Evolutionary conservation across 1,284 basidiomycete genomes (phyloP), one percentile per base, ranked within the genome.

Genomic region (Exobasidium rhododendri): DNA sequence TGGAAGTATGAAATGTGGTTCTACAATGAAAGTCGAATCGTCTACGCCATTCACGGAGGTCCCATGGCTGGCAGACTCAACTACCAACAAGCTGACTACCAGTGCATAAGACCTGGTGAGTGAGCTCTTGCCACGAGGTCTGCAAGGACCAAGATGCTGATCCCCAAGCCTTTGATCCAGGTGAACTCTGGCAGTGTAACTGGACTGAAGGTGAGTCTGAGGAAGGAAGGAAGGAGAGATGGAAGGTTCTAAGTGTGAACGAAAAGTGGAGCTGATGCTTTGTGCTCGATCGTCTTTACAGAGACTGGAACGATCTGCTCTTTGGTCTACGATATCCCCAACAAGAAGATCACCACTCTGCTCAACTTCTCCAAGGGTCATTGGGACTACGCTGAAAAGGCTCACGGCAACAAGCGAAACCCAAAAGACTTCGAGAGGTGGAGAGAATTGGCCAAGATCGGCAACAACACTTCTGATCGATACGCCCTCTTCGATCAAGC

Each of bases 261-360:
- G n/a, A n/a, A n/a, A n/a, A n/a, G n/a, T n/a, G n/a, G n/a, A n/a
- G n/a, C n/a, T n/a, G n/a, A n/a, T n/a, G n/a, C n/a, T n/a, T n/a
- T n/a, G n/a, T n/a, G n/a, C n/a, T n/a, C n/a, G n/a, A 17, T 14
- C n/a, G n/a, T n/a, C n/a, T n/a, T n/a, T n/a, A n/a, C 26, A 51
- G 80, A 80, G 55, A 80, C 80, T 3, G 76, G 71, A 17, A 80
- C 80, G 11, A 68, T 65, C n/a, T 75, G 75, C 43, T 74, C 75
- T 13, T 66, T 81, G 26, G 69, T 70, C 17, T 69, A 74, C 57
- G 80, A 81, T 58, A 64, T 78, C 32, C 51, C 61, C 14, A 49
- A 70, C n/a, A 64, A 66, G 24, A 66, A 67, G 44, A 74, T 80
- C 59, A 75, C 70, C 20, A 80, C 78, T 5, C 70, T 73, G 68